Conservation (phyloP, 495 filamentous ascomycete species). For the Penicillium paradoxum region DNA sequence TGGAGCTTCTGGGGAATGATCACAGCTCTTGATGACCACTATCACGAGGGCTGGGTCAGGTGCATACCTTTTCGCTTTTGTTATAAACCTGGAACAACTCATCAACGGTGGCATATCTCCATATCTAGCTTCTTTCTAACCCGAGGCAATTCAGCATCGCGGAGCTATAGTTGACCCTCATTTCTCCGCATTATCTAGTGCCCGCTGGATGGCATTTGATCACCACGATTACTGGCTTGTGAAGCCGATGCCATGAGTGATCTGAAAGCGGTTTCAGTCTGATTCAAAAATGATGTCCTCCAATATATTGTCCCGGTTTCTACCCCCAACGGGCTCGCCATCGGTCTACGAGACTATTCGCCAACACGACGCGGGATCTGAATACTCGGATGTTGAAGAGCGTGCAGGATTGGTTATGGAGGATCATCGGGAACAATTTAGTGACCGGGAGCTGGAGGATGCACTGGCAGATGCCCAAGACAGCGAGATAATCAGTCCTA, state of each 20-base stretch:
- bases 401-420: slow-evolving; percentile 62
- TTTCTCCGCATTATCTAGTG: background rate
- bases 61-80: background rate
- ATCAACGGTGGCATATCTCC: background rate
- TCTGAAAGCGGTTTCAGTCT: slow-evolving; percentile 3
- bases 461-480: slow-evolving; percentile 57
- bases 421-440: slow-evolving; percentile 60
- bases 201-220: slow-evolving; percentile 15
- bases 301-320: slow-evolving; percentile 69
- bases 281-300: slow-evolving; percentile 61
- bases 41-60: slow-evolving; percentile 17
- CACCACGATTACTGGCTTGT: slow-evolving; percentile 8
- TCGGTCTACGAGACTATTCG: slow-evolving; percentile 70
- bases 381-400: slow-evolving; percentile 59
- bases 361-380: slow-evolving; percentile 55
- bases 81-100: background rate
- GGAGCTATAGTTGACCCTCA: background rate
- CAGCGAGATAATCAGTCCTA: slow-evolving; percentile 57
- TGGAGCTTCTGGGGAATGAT: background rate
- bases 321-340: slow-evolving; percentile 58
- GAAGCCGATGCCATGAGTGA: slow-evolving; percentile 18
- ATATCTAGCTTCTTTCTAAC: background rate
- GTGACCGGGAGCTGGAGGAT: slow-evolving; percentile 66
- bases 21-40: slow-evolving; percentile 5
- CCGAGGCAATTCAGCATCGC: background rate